Conservation (phyloP, 2,329 filamentous ascomycete species). For the Aspergillus pseudoviridinutans region DNA sequence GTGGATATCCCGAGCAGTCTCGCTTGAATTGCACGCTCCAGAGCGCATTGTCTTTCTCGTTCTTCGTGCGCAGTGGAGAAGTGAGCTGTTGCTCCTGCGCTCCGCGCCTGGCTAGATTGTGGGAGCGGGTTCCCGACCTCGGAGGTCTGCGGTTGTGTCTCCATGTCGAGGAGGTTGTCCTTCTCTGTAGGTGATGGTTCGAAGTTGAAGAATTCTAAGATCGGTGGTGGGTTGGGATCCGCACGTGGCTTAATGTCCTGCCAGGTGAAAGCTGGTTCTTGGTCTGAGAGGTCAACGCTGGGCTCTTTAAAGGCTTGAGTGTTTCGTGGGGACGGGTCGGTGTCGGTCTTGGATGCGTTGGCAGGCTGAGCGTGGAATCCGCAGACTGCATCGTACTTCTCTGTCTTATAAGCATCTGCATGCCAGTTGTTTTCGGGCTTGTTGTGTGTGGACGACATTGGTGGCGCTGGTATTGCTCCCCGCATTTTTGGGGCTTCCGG, state of each 20-base stretch:
- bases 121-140: neutral
- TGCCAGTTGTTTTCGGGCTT: neutral
- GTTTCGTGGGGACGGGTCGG: neutral
- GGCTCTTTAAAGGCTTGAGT: neutral
- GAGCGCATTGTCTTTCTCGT: neutral
- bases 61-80: neutral
- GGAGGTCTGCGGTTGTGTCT: neutral
- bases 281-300: constrained; percentile 1
- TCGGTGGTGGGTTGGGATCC: neutral
- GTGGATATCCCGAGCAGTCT: neutral
- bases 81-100: neutral
- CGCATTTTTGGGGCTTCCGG: neutral
- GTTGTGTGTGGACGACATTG: neutral
- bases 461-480: neutral
- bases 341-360: neutral
- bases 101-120: neutral
- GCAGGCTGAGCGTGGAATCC: neutral
- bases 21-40: neutral
- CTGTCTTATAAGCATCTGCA: neutral
- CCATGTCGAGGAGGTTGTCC: neutral
- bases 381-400: neutral
- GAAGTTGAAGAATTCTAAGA: neutral
- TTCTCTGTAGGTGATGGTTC: neutral
- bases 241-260: constrained; percentile 5
- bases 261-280: constrained; percentile 6